A percentile compares a stretch with the other conserved stretches of the same genome.
Evolutionary conservation across 306 rosid genomes (phyloP).

Genomic region (Lagenaria siceraria): DNA sequence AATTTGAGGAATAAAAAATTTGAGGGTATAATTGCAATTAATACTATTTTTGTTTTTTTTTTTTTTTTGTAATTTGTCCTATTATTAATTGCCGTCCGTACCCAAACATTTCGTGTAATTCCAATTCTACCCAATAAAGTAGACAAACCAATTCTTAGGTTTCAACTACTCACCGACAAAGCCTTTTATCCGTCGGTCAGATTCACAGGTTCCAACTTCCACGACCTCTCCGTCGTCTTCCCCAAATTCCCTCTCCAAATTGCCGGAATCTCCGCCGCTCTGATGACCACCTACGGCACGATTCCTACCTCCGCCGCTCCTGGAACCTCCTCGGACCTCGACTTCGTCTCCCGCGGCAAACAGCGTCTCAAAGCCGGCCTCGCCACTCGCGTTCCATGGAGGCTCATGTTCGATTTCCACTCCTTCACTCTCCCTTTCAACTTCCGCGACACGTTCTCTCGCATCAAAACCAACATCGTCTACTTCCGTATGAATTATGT

Average conservation of each 20-base stretch:
- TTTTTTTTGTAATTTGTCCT: too few species aligned
- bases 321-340: constrained; percentile 15
- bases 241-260: background rate
- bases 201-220: background rate
- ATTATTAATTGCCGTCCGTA: background rate
- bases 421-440: constrained; percentile 30
- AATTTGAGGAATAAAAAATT: too few species aligned
- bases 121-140: background rate
- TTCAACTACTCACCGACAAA: background rate
- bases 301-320: constrained; percentile 54
- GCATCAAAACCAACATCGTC: constrained; percentile 29
- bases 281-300: constrained; percentile 73
- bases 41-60: too few species aligned
- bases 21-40: too few species aligned
- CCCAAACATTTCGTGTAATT: background rate
- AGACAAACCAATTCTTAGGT: background rate
- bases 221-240: background rate
- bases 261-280: background rate
- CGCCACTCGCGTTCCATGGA: constrained; percentile 73
- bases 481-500: constrained; percentile 77
- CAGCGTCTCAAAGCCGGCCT: constrained; percentile 57
- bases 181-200: background rate
- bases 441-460: constrained; percentile 14
- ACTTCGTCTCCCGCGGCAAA: constrained; percentile 57
- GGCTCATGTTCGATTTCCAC: constrained; percentile 37